Base-by-base conservation (phyloP, 2,329 filamentous ascomycete species). In the Fusarium paranaense region DNA sequence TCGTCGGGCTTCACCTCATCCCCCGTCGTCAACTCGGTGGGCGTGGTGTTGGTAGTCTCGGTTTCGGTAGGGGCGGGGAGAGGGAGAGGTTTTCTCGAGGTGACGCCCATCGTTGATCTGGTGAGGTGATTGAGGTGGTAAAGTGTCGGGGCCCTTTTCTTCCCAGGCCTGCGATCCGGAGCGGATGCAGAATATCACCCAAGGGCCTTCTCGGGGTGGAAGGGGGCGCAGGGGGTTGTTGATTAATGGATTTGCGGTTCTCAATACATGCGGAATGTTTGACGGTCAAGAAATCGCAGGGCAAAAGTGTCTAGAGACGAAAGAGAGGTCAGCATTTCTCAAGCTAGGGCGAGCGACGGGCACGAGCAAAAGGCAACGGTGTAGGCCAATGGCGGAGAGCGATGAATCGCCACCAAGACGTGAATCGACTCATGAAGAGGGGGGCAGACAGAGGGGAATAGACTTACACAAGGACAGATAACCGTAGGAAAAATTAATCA, bases 21-120 rank as follows among this genome's bases (percentile, higher is more conserved):
- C 77, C 88, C 90, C 58, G 80, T 72, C 40, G 61, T 80, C 71
- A 93, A 82, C 78, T 92, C 91, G 81, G 90, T 90, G 67, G 91
- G 90, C 69, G 87, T 87, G 70, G 87, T 87, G 69, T 87, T 87
- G 75, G 42, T 47, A 25, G 90, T 91, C 75, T 90, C 88, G 81
- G 92, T 92, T 83, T 94, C 93, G 81, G 94, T 96, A 75, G 94
- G 94, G 79, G 92, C 92, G 80, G 94, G 94, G 80, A 95, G 88
- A 79, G 93, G 93, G 82, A 90, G 90, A 78, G 86, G 82, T 80
- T 85, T 89, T 80, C 86, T 89, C 70, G 84, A 85, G 77, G 90
- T 87, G 82, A 85, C 83, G 81, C 86, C 88, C 88, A 90, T 89
- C 76, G 83, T 74, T 87, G 84, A 78, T 79, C 74, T 73, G 75